Base-by-base conservation (phyloP, 1,284 basidiomycete genomes). In the Pseudozyma pruni region DNA sequence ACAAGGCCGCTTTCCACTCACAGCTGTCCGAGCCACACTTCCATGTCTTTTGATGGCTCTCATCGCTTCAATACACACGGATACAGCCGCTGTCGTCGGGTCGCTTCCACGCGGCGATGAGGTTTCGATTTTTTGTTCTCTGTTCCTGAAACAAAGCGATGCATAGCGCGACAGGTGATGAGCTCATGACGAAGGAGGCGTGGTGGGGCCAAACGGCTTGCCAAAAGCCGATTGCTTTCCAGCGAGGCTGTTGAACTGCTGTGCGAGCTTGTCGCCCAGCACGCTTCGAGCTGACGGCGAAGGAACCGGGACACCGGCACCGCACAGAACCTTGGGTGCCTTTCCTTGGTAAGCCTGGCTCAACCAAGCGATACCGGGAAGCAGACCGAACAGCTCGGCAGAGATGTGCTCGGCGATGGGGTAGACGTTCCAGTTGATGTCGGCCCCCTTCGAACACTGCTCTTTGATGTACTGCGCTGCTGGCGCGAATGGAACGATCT, bases 361-460 rank as follows among this genome's bases (percentile, higher is more conserved):
- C 29, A 78, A 32, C 46, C 56, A 78, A 32, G 29, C 16, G 29
- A 79, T 8, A 19, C 37, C 59, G n/a, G 58, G 53, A 10, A 68
- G 35, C 16, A 76, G 20, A 2, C 66, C 69, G 8, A 62, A 34
- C 22, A 76, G 9, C 38, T 68, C 62, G 20, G 60, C 68, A 10
- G 57, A 55, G 29, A 71, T 5, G 43, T 80, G 78, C 29, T 75
- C 69, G 14, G 55, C 53, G 17, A 70, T 34, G 7, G 69, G 58
- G 42, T 62, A 70, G 10, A 54, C 32, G 23, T 66, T 49, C 37
- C 72, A 79, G 13, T 68, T 50, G 38, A 80, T 67, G 41, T 74
- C 57, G 25, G 78, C 79, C 8, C 79, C 79, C 20, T 67, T 54
- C 4, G 63, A 33, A 46, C 80, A 81, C 53, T 80, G 79, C 23